Base-by-base conservation (phyloP, 2,329 filamentous ascomycete species). In the Pseudofabraea citricarpa region DNA sequence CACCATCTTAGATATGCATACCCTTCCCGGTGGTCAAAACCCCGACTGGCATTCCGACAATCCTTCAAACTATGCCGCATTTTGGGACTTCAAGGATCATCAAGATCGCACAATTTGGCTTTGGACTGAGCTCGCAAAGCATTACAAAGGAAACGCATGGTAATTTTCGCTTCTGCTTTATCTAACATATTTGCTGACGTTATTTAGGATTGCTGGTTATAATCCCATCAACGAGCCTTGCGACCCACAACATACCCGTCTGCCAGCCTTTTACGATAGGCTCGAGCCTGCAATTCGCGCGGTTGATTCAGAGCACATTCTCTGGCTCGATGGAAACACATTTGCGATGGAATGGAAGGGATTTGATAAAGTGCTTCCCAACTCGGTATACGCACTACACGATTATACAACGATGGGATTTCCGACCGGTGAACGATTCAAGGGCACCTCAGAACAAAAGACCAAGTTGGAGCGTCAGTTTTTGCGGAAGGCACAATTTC, bases 151-250 rank as follows among this genome's bases (percentile, higher is more conserved):
- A 22, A 72, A 74, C 45, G 51, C 66, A 4, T 71, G 66, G 63
- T 37, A 37, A 7, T 27, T 13, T 27, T 13, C 24, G 13, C 13
- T 8, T 27, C 24, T 13, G 13, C 13, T 27, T 27, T 13, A 8
- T 27, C 8, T 27, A 27, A 27, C 24, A 27, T 8, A 27, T 7
- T 18, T 32, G 21, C 19, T 22, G 32, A 37, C 2, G n/a, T 7
- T n/a, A 37, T n/a, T n/a, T 8, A 37, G 35, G 44, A 63, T 73
- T n/a, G 72, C 72, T 4, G 72, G 72, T 2, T 75, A 74, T 50
- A 75, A 75, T 44, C 69, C 71, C 3, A 65, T 75, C 29, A 75
- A 75, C 48, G 72, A 75, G 51, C 72, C 71, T 3, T 68, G 65
- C 40, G 72, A 75, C 47, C 66, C 72, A 0, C 51, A 68, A 41